Percentiles rank a stretch among this genome's conserved stretches.
These are phyloP conservation scores for Pelagophyceae sp. DNA, from an alignment of 352 stramenopile species.

Conservation along the genomic window DNA sequence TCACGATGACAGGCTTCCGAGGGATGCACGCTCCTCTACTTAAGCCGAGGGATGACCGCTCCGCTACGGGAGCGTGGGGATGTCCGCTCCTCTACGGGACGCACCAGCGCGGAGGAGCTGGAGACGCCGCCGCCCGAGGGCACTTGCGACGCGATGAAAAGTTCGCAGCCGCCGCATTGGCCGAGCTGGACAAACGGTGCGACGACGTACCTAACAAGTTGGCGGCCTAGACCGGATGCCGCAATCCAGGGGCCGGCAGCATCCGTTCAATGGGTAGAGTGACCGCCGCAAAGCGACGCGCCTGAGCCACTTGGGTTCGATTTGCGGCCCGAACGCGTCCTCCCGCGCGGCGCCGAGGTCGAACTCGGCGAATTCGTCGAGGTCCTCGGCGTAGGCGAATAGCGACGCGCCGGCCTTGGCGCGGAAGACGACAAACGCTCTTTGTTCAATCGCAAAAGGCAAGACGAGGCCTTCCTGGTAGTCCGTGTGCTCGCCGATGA, in stretches of 20 bases:
- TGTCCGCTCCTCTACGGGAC: too few species aligned
- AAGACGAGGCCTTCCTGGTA: background rate
- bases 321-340: background rate
- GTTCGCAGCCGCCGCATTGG: background rate
- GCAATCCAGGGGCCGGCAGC: too few species aligned
- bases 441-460: background rate
- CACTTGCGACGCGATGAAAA: background rate
- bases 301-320: background rate
- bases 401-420: background rate
- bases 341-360: background rate
- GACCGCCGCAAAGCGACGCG: too few species aligned
- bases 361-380: background rate
- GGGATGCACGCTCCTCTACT: too few species aligned
- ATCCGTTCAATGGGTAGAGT: too few species aligned
- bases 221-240: too few species aligned
- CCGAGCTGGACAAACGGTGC: background rate
- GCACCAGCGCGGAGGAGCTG: background rate
- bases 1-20: too few species aligned
- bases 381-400: background rate
- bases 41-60: too few species aligned
- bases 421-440: background rate
- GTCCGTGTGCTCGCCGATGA: constrained; percentile 10
- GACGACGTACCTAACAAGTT: too few species aligned
- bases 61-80: too few species aligned
- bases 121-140: background rate